Percentiles rank a stretch among this genome's conserved stretches.
Evolutionary conservation across 352 stramenopile genomes (phyloP).

Genomic region (Paralagenidium karlingii): DNA sequence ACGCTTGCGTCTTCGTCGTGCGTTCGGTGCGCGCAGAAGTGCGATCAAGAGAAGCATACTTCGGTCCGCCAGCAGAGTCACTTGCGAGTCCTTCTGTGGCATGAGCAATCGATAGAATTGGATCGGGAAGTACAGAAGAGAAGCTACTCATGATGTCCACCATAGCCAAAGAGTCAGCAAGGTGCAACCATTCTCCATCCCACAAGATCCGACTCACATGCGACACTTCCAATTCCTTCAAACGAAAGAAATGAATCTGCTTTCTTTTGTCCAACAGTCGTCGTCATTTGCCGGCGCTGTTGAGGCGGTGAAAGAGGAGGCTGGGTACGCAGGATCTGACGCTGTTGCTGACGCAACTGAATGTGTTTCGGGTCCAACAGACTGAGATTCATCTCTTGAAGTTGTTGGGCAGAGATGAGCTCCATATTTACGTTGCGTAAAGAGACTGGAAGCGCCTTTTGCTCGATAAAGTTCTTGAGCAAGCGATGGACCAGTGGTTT

Average conservation of each 20-base stretch:
- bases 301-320: too few relatives aligned
- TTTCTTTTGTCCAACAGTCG: slow-evolving; percentile 22
- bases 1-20: too few relatives aligned
- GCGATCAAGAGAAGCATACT: slow-evolving; percentile 53
- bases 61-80: slow-evolving; percentile 49
- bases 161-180: not conserved
- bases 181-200: not conserved
- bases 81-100: slow-evolving; percentile 21
- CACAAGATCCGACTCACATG: slow-evolving; percentile 23
- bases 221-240: slow-evolving; percentile 44
- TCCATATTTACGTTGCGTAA: slow-evolving; percentile 19
- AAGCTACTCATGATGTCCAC: slow-evolving; percentile 11
- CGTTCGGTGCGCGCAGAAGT: too few relatives aligned
- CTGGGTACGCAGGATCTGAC: too few relatives aligned
- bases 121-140: slow-evolving; percentile 48
- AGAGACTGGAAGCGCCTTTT: slow-evolving; percentile 17
- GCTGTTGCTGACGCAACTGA: too few relatives aligned
- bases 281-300: too few relatives aligned
- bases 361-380: slow-evolving; percentile 33
- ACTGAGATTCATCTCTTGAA: slow-evolving; percentile 34
- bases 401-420: slow-evolving; percentile 22
- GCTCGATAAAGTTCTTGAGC: slow-evolving; percentile 47
- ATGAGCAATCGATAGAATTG: slow-evolving; percentile 65
- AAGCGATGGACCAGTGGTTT: slow-evolving; percentile 33
- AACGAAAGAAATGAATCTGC: slow-evolving; percentile 60